phyloP scores from a whole-genome alignment of 2,329 filamentous ascomycete genomes.

The Fusarium tjaetaba region DNA sequence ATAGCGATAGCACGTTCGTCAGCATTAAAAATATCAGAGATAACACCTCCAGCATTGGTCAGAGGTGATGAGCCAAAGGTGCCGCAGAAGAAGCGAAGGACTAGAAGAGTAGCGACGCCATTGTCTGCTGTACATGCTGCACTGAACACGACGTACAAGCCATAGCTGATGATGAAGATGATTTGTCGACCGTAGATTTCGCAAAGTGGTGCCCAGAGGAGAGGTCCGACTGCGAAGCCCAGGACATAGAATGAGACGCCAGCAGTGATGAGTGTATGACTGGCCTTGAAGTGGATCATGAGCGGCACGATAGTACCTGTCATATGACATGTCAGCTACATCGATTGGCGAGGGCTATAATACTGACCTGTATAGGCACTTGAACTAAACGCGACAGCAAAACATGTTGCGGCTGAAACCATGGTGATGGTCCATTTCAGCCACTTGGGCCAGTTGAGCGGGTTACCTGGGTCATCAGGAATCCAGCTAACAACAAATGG shows the following conservation, averaged over 20 bases:
- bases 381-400: constrained; percentile 76
- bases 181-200: constrained; percentile 71
- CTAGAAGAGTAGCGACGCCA: constrained; percentile 67
- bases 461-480: constrained; percentile 72
- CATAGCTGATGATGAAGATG: constrained; percentile 68
- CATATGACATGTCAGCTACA: neutral
- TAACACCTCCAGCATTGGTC: constrained; percentile 70
- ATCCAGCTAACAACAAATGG: constrained; percentile 77
- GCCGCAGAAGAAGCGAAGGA: constrained; percentile 75
- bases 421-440: constrained; percentile 74
- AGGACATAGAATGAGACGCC: constrained; percentile 73
- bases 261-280: constrained; percentile 63
- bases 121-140: constrained; percentile 66
- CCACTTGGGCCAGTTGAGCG: constrained; percentile 63
- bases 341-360: fast-evolving
- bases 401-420: constrained; percentile 71
- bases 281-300: constrained; percentile 63
- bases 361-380: constrained; percentile 70
- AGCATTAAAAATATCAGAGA: constrained; percentile 70
- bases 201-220: constrained; percentile 73
- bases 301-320: constrained; percentile 56
- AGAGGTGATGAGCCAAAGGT: constrained; percentile 70
- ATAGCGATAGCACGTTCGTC: constrained; percentile 66
- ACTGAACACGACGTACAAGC: constrained; percentile 68
- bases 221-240: constrained; percentile 69